phyloP scores from a whole-genome alignment of 2,329 filamentous ascomycete species.

The Fusarium caatingaense region DNA sequence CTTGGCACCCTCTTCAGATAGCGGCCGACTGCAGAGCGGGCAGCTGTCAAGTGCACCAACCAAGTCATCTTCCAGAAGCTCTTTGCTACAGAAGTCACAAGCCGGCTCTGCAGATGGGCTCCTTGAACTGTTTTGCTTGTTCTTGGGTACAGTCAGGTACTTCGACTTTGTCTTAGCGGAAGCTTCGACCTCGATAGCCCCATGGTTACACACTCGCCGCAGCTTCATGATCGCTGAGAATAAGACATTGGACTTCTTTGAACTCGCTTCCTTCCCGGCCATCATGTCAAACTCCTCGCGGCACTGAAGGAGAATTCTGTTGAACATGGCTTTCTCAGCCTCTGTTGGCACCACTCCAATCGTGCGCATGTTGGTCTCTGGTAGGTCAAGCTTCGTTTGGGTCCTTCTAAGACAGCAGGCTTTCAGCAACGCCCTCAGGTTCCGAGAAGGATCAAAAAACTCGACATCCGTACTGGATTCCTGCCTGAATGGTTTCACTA shows the following conservation, averaged over 20 bases:
- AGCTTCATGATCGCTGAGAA: conserved; percentile 14
- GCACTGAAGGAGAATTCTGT: background rate
- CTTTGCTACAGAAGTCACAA: background rate
- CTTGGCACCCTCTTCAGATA: fast-evolving
- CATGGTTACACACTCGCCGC: conserved; percentile 12
- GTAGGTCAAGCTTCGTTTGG: fast-evolving
- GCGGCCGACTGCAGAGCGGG: background rate
- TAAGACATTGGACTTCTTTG: background rate
- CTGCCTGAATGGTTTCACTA: background rate
- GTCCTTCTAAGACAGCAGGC: background rate
- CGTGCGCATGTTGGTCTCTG: fast-evolving
- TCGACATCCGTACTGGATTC: fast-evolving
- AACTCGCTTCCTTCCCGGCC: background rate
- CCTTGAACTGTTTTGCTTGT: fast-evolving
- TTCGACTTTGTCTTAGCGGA: fast-evolving
- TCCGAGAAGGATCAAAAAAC: fast-evolving
- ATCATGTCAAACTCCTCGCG: background rate
- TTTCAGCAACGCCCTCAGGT: background rate
- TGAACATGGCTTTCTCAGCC: fast-evolving
- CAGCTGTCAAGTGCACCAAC: background rate
- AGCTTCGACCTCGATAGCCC: fast-evolving
- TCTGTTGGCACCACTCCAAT: background rate
- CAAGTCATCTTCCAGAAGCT: fast-evolving
- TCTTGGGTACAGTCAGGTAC: fast-evolving
- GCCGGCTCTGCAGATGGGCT: background rate